Evolutionary conservation across 257 asterid genomes (phyloP), one percentile per base, ranked within the genome.

Genomic region (Gentiana straminea): DNA sequence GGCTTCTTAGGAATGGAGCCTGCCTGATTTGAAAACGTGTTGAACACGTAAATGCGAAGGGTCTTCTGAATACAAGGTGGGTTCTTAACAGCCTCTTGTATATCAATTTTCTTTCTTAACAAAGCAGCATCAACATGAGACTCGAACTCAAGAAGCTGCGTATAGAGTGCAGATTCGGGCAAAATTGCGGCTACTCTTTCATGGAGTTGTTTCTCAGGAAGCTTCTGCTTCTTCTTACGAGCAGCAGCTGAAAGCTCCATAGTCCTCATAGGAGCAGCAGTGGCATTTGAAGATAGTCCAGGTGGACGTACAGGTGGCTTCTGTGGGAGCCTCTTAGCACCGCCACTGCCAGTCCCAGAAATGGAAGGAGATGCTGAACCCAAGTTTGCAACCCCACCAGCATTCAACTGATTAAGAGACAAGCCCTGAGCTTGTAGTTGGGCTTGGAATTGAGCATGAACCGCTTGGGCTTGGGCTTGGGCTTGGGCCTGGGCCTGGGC

Each of bases 141-240:
- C 70, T 92, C 99, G 41, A 92, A 89, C 68, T 92, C 97, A 61
- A 92, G 95, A 41, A 92, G 94, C 71, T 92, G 99, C 13, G 96
- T 83, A 64, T 88, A 85, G 41, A 92, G 99, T 52, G 97, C 82
- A 36, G 97, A 92, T 73, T 92, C 99, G 0, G 97, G 99, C 63
- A 92, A 75, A 71, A 92, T 89, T 6, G 95, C 94, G 0, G 99
- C 97, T 7, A 89, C 94, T 75, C 84, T 77, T 72, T 92, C 99
- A 13, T 92, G 95, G 41, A 89, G 72, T 44, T 88, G 86, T 69
- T 89, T 92, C 77, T 92, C 99, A 0, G 97, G 95, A 51, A 84
- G 94, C 82, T 86, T 92, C 81, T 92, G 99, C 74, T 92, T 92
- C 72, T 92, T 92, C 79, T 76, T 74, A 13, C 94, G 83, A 50